Percentiles rank a stretch among this genome's conserved stretches.
These are phyloP conservation scores for Penicillium fimorum DNA, from an alignment of 495 filamentous ascomycete species.

Conservation along the genomic window DNA sequence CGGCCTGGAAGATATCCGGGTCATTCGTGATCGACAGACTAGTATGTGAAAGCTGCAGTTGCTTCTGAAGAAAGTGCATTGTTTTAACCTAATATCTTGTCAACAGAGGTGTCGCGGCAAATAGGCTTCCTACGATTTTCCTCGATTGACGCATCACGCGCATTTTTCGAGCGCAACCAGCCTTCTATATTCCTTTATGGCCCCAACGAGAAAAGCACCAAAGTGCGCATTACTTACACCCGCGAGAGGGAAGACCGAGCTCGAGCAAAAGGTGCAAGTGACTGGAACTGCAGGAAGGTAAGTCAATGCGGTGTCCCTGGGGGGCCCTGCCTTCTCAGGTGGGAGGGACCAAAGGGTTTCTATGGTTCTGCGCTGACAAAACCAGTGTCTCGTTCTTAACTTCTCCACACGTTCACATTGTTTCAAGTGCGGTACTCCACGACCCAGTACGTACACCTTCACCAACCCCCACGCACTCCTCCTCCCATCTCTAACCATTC, in stretches of 20 bases:
- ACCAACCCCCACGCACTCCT: not conserved
- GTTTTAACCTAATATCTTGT: not conserved
- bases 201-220: conserved; percentile 52
- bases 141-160: conserved; percentile 56
- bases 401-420: conserved; percentile 68
- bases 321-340: not conserved
- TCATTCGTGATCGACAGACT: conserved; percentile 66
- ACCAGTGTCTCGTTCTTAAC: conserved; percentile 70
- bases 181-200: conserved; percentile 61
- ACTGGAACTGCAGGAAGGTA: conserved; percentile 77
- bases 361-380: conserved; percentile 6
- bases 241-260: conserved; percentile 57
- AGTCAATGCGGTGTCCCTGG: conserved; percentile 18
- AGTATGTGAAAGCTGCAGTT: conserved; percentile 41
- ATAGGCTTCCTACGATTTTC: conserved; percentile 70
- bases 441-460: conserved; percentile 56
- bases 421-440: conserved; percentile 70
- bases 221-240: conserved; percentile 58
- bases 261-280: conserved; percentile 57
- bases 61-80: not conserved
- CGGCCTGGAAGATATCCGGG: conserved; percentile 59
- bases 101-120: conserved; percentile 55
- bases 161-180: conserved; percentile 65
- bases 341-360: not conserved
- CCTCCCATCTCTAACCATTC: conserved; percentile 15